These are phyloP conservation scores for Fraxinus latifolia DNA, from an alignment of 305 asterid genomes.

Conservation along the genomic window DNA sequence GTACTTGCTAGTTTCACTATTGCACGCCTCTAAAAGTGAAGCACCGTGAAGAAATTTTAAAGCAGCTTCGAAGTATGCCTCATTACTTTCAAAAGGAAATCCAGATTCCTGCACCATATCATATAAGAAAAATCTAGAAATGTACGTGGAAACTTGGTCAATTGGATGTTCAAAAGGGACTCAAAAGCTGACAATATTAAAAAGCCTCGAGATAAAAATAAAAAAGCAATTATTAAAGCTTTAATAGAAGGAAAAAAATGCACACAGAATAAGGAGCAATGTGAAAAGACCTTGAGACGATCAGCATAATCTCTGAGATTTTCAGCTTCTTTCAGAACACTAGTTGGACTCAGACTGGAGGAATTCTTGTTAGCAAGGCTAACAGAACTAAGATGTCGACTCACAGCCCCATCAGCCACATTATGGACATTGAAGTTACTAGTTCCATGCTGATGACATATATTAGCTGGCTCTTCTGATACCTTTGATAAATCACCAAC, in stretches of 20 bases:
- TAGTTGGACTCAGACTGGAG: conserved; percentile 37
- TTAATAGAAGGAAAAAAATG: neutral
- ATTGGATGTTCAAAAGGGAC: neutral
- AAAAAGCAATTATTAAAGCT: conserved; percentile 6
- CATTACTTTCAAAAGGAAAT: conserved; percentile 67
- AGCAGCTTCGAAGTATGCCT: conserved; percentile 73
- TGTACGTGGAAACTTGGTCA: neutral
- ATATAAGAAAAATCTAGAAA: conserved; percentile 21
- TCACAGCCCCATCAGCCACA: conserved; percentile 35
- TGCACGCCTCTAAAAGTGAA: conserved; percentile 65
- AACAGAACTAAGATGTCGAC: conserved; percentile 29
- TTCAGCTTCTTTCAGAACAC: conserved; percentile 73
- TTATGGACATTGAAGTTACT: conserved; percentile 23
- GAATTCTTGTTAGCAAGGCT: conserved; percentile 39
- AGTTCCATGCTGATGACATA: conserved; percentile 36
- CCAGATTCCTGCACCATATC: conserved; percentile 62
- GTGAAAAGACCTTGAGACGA: conserved; percentile 61
- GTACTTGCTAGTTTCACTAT: conserved; percentile 45
- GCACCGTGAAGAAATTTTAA: conserved; percentile 83
- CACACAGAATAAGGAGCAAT: conserved; percentile 22
- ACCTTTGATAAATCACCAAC: conserved; percentile 40
- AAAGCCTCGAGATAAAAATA: conserved; percentile 4
- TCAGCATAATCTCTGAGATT: conserved; percentile 62
- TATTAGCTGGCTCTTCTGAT: conserved; percentile 34
- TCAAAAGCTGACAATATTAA: conserved; percentile 13